These are phyloP conservation scores for Gryganskiella cystojenkinii DNA, from an alignment of 192 early-diverging fungal genomes.

Conservation along the genomic window DNA sequence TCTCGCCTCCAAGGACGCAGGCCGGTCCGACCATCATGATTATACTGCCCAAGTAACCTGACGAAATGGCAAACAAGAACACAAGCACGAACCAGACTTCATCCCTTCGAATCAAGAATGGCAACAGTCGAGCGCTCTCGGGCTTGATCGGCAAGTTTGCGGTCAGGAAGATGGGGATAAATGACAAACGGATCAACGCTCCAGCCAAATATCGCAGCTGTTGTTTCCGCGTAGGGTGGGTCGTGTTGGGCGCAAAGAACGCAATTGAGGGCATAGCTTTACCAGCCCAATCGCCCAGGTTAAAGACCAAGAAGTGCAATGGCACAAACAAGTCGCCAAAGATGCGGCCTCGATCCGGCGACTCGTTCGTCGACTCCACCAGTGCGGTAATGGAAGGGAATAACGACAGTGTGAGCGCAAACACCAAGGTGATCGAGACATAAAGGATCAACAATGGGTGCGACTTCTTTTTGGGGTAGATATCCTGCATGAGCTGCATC, in stretches of 20 bases:
- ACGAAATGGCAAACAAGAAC: constrained; percentile 70
- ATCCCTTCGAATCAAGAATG: constrained; percentile 57
- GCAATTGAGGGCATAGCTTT: constrained; percentile 60
- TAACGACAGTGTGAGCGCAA: constrained; percentile 74
- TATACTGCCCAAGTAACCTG: constrained; percentile 72
- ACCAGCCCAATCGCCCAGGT: constrained; percentile 80
- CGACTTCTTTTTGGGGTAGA: constrained; percentile 43
- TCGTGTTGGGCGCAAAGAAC: constrained; percentile 60
- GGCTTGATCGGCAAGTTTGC: constrained; percentile 68
- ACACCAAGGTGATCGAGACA: constrained; percentile 67
- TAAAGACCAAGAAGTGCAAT: constrained; percentile 79
- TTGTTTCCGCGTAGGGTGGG: constrained; percentile 53
- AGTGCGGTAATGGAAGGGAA: constrained; percentile 82
- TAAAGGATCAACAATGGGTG: constrained; percentile 46
- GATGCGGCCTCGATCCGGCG: constrained; percentile 34
- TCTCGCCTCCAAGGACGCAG: constrained; percentile 40
- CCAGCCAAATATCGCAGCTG: constrained; percentile 52
- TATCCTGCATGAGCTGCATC: constrained; percentile 29
- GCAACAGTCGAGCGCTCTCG: constrained; percentile 33
- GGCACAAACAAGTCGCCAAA: constrained; percentile 73
- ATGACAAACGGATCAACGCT: constrained; percentile 62
- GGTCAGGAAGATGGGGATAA: constrained; percentile 76
- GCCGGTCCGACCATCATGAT: constrained; percentile 71
- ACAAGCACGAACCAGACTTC: constrained; percentile 63
- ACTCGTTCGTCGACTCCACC: constrained; percentile 66